Evolutionary conservation across 305 asterid genomes (phyloP).

Genomic region (Withania somnifera): DNA sequence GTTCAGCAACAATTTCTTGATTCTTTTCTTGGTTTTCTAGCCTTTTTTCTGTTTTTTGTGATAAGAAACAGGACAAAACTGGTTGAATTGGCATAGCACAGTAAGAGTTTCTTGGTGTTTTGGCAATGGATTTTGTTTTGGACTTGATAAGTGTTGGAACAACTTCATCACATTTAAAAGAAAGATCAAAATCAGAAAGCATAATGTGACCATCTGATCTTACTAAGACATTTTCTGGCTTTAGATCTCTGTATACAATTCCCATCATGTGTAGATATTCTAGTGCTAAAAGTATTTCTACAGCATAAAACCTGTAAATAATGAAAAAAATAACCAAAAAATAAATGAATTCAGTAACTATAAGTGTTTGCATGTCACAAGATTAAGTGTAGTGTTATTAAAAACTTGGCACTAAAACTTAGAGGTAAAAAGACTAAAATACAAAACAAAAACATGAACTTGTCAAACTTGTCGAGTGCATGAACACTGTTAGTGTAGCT

Average conservation of each 20-base stretch:
- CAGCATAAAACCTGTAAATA: constrained; percentile 30
- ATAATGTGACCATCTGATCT: constrained; percentile 45
- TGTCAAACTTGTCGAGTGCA: neutral
- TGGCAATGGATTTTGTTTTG: constrained; percentile 7
- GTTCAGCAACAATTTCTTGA: constrained; percentile 29
- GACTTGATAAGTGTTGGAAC: constrained; percentile 28
- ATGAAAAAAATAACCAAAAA: neutral
- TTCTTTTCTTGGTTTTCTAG: neutral
- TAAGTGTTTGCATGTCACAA: neutral
- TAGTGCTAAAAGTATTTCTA: constrained; percentile 29
- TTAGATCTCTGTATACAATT: constrained; percentile 33
- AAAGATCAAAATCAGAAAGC: constrained; percentile 44
- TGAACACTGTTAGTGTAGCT: neutral
- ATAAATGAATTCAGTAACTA: neutral
- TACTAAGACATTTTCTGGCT: constrained; percentile 39
- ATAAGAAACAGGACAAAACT: constrained; percentile 23
- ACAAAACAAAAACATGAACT: neutral
- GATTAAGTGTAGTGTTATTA: neutral
- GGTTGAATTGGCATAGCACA: constrained; percentile 27
- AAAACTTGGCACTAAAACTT: neutral
- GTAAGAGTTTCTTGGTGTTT: constrained; percentile 2
- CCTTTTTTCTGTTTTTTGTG: neutral
- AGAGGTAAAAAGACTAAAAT: neutral
- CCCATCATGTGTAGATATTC: constrained; percentile 47
- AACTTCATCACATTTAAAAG: constrained; percentile 26